phyloP scores from a whole-genome alignment of 1,139 yeast genomes.

The Saccharomyces hybrid region DNA sequence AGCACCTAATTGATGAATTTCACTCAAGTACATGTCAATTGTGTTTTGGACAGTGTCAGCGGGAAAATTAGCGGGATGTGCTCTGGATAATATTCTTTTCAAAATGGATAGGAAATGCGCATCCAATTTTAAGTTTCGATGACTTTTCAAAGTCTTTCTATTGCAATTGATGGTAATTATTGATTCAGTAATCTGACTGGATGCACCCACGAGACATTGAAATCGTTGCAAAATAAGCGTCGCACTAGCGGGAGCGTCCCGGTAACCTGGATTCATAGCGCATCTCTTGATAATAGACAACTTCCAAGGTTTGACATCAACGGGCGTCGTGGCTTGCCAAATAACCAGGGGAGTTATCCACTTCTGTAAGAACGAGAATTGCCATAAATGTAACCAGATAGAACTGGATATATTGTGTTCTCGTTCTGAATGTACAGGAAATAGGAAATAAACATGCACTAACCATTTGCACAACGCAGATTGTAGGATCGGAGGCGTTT shows the following conservation, averaged over 20 bases:
- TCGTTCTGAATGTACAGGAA: constrained; percentile 26
- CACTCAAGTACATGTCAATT: constrained; percentile 11
- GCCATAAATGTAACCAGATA: constrained; percentile 38
- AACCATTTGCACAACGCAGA: constrained; percentile 36
- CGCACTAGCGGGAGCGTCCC: constrained; percentile 16
- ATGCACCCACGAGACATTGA: constrained; percentile 12
- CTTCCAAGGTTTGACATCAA: constrained; percentile 33
- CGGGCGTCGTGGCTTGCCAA: constrained; percentile 31
- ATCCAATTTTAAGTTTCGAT: constrained; percentile 17
- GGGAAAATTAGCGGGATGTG: constrained; percentile 10
- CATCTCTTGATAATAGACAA: constrained; percentile 14
- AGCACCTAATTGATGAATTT: constrained; percentile 1
- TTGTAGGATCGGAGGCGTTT: constrained; percentile 26
- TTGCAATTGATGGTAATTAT: constrained; percentile 15
- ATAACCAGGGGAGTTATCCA: constrained; percentile 39
- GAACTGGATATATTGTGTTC: constrained; percentile 23
- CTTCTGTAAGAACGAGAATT: constrained; percentile 39
- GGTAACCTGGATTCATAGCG: constrained; percentile 19
- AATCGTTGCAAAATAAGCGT: constrained; percentile 19
- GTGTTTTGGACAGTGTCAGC: constrained; percentile 13
- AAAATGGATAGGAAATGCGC: constrained; percentile 8
- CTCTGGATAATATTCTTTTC: constrained; percentile 8
- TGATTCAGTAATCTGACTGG: constrained; percentile 9
- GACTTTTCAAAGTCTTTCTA: constrained; percentile 11
- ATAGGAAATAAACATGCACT: constrained; percentile 28